Percentiles rank a stretch among this genome's conserved stretches.
phyloP scores from a whole-genome alignment of 2,329 filamentous ascomycete species.

The Ophiostoma tasmaniense region DNA sequence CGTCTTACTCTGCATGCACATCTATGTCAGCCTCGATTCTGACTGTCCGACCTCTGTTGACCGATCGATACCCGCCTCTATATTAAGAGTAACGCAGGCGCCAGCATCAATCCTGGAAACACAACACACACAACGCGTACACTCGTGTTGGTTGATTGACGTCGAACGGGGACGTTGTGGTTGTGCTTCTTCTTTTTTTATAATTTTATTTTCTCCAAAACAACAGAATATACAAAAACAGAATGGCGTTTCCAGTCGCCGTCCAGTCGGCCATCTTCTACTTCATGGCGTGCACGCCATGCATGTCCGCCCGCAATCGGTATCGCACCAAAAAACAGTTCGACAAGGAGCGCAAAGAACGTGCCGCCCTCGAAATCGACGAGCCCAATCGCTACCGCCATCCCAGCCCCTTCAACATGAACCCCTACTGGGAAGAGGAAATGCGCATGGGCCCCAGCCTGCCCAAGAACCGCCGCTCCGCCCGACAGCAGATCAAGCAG shows the following conservation, averaged over 20 bases:
- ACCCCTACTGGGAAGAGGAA: constrained; percentile 82
- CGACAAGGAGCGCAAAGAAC: constrained; percentile 57
- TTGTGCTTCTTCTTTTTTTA: background rate
- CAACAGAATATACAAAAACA: background rate
- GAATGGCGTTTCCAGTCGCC: constrained; percentile 48
- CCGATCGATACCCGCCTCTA: background rate
- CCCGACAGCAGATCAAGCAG: constrained; percentile 9
- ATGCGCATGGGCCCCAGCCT: constrained; percentile 72
- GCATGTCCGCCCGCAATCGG: constrained; percentile 60
- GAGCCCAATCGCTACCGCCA: constrained; percentile 70
- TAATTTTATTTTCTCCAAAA: background rate
- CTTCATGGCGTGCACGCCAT: constrained; percentile 69
- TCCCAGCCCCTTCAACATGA: constrained; percentile 74
- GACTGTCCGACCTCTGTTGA: background rate
- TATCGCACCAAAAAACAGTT: constrained; percentile 64
- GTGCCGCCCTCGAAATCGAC: constrained; percentile 55
- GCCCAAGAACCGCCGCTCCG: constrained; percentile 49
- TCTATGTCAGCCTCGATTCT: background rate
- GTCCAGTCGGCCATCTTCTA: constrained; percentile 73
- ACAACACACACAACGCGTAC: background rate
- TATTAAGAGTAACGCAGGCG: background rate
- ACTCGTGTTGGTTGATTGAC: background rate
- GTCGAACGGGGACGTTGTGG: constrained; percentile 1
- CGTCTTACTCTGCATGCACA: background rate
- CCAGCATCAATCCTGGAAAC: background rate